These are phyloP conservation scores for Penicillium glabrum DNA, from an alignment of 2,329 filamentous ascomycete genomes.

Conservation along the genomic window DNA sequence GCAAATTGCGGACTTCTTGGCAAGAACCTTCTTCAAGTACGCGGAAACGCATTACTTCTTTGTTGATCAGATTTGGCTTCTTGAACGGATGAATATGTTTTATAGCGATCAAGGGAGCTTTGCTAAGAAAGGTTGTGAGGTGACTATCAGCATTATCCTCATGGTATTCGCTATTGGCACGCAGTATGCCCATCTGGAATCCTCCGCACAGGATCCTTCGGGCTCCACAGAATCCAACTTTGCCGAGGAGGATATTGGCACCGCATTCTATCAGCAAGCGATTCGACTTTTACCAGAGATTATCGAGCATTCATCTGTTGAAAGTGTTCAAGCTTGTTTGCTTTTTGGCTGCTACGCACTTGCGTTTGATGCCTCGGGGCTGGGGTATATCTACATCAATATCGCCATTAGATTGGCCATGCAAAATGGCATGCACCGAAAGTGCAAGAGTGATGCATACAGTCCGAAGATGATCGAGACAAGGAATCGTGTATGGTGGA, in stretches of 20 bases:
- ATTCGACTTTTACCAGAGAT: constrained; percentile 52
- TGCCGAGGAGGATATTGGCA: constrained; percentile 51
- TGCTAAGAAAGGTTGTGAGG: constrained; percentile 41
- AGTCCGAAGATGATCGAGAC: constrained; percentile 46
- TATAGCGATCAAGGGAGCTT: constrained; percentile 43
- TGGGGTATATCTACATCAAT: constrained; percentile 54
- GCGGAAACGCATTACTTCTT: constrained; percentile 53
- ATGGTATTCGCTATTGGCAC: constrained; percentile 53
- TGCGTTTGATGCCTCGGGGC: constrained; percentile 51
- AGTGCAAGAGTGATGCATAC: constrained; percentile 43
- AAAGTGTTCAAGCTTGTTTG: constrained; percentile 56
- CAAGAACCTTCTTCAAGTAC: constrained; percentile 50
- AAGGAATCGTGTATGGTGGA: constrained; percentile 55
- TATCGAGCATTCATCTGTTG: constrained; percentile 52
- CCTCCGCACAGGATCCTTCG: constrained; percentile 14
- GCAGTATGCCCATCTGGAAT: constrained; percentile 52
- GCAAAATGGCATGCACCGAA: constrained; percentile 57
- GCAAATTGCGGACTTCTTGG: constrained; percentile 49
- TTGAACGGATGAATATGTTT: constrained; percentile 41
- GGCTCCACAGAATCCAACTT: background rate
- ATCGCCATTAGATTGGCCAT: constrained; percentile 53
- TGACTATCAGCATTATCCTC: constrained; percentile 48
- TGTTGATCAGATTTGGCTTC: constrained; percentile 47
- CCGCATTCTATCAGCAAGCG: constrained; percentile 53
- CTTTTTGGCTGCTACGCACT: constrained; percentile 54